A percentile compares a stretch with the other conserved stretches of the same genome.
Conservation (phyloP, 1,284 basidiomycete species). For the Ceratobasidium sp. region DNA sequence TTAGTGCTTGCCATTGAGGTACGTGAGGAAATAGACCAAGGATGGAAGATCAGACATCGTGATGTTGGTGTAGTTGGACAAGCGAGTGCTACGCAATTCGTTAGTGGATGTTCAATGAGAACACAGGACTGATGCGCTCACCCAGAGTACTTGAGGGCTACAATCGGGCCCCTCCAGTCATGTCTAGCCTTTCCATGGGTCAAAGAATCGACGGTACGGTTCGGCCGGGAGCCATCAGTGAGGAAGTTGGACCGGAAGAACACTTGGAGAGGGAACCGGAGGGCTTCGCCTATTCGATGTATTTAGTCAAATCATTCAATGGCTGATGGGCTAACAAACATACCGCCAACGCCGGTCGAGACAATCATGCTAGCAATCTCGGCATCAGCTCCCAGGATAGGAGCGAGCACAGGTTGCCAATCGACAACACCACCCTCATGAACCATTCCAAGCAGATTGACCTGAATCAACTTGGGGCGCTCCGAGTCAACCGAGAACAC, state of each 20-base stretch:
- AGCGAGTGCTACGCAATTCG: slow-evolving; percentile 1
- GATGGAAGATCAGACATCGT: slow-evolving; percentile 36
- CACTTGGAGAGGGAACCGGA: slow-evolving; percentile 43
- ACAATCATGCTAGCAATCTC: slow-evolving; percentile 30
- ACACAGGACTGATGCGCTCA: neutral
- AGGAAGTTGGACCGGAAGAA: slow-evolving; percentile 43
- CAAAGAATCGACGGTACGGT: slow-evolving; percentile 28
- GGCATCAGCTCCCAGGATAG: slow-evolving; percentile 23
- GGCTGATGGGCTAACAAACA: too few species aligned
- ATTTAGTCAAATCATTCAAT: too few species aligned
- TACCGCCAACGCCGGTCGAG: slow-evolving; percentile 40
- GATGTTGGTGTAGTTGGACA: slow-evolving; percentile 36
- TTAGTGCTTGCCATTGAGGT: slow-evolving; percentile 36
- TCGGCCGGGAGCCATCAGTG: slow-evolving; percentile 39
- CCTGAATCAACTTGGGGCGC: slow-evolving; percentile 35
- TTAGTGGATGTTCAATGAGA: neutral
- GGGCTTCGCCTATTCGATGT: slow-evolving; percentile 34
- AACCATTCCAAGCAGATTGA: slow-evolving; percentile 36
- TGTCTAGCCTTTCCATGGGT: slow-evolving; percentile 37
- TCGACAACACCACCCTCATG: slow-evolving; percentile 33
- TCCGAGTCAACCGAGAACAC: slow-evolving; percentile 77
- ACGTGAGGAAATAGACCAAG: slow-evolving; percentile 36
- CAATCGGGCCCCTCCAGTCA: slow-evolving; percentile 39
- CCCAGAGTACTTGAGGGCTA: slow-evolving; percentile 82
- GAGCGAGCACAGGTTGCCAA: slow-evolving; percentile 35